Percentiles rank a stretch among this genome's conserved stretches.
Evolutionary conservation across 2,329 filamentous ascomycete genomes (phyloP).

Genomic region (Fusarium luffae): DNA sequence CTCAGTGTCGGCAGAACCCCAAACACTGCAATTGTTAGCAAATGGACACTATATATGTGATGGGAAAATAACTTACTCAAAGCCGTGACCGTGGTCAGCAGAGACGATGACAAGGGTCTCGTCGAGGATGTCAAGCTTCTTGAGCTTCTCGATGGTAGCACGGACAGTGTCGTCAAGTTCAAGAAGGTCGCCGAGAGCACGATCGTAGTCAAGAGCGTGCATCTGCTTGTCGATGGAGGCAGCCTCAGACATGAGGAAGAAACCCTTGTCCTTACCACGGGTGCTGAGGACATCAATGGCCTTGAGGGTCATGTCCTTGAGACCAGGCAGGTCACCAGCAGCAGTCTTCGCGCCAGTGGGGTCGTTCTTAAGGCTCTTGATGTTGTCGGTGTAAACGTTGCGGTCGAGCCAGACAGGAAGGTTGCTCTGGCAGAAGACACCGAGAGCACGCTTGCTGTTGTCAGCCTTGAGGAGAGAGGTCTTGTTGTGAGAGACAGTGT

Average conservation of each 20-base stretch:
- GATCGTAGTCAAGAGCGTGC: slow-evolving; percentile 87
- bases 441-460: slow-evolving; percentile 73
- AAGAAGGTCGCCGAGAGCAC: slow-evolving; percentile 83
- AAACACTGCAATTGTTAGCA: slow-evolving; percentile 60
- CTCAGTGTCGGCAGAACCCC: slow-evolving; percentile 81
- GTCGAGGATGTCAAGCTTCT: slow-evolving; percentile 72
- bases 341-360: slow-evolving; percentile 72
- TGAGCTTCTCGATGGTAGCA: slow-evolving; percentile 77
- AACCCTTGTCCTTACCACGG: slow-evolving; percentile 75
- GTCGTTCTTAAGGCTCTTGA: slow-evolving; percentile 73
- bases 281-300: slow-evolving; percentile 81
- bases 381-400: slow-evolving; percentile 80
- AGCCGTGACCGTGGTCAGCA: slow-evolving; percentile 90
- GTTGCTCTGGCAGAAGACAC: slow-evolving; percentile 80
- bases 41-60: background rate
- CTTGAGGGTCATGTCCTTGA: slow-evolving; percentile 92
- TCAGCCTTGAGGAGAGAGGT: slow-evolving; percentile 71
- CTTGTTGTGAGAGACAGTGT: slow-evolving; percentile 78
- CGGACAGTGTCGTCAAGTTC: slow-evolving; percentile 87
- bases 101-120: slow-evolving; percentile 84
- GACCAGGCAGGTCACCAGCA: slow-evolving; percentile 80
- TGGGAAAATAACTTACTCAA: slow-evolving; percentile 60
- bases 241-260: slow-evolving; percentile 89
- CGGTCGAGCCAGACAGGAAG: slow-evolving; percentile 89
- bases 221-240: slow-evolving; percentile 92